Percentiles rank a stretch among this genome's conserved stretches.
Evolutionary conservation across 768 basidiomycete species (phyloP).

Genomic region (Macrocybe gigantea): DNA sequence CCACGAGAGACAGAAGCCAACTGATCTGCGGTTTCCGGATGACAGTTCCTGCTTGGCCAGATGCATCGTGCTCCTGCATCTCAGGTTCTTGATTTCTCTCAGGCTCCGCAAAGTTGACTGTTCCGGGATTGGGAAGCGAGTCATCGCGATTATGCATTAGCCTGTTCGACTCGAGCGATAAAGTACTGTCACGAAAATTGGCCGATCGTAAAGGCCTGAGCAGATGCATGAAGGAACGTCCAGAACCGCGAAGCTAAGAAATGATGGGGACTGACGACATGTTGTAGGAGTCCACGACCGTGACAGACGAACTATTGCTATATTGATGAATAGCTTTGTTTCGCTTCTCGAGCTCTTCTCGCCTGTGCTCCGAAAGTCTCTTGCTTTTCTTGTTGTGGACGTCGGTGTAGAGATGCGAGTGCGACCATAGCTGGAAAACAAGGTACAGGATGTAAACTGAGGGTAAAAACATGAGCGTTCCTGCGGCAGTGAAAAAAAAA

Average conservation of each 20-base stretch:
- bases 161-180: too few relatives aligned
- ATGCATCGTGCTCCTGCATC: not conserved
- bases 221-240: too few relatives aligned
- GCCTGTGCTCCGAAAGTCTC: not conserved
- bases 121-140: too few relatives aligned
- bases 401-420: conserved; percentile 63
- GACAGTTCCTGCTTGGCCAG: not conserved
- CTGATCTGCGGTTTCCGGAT: conserved; percentile 51
- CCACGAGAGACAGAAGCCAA: conserved; percentile 45
- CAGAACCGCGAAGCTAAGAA: too few relatives aligned
- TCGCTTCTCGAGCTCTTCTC: not conserved
- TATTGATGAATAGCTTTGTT: not conserved
- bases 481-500: not conserved
- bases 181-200: too few relatives aligned
- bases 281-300: too few relatives aligned
- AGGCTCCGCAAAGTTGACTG: too few relatives aligned
- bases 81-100: conserved; percentile 4
- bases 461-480: conserved; percentile 1
- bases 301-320: too few relatives aligned
- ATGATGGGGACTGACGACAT: too few relatives aligned
- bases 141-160: too few relatives aligned
- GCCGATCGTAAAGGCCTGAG: too few relatives aligned
- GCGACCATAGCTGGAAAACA: conserved; percentile 76
- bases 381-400: conserved; percentile 35
- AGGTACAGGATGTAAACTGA: conserved; percentile 69